These are phyloP conservation scores for Elsinoe fawcettii DNA, from an alignment of 2,329 filamentous ascomycete genomes.

Conservation along the genomic window DNA sequence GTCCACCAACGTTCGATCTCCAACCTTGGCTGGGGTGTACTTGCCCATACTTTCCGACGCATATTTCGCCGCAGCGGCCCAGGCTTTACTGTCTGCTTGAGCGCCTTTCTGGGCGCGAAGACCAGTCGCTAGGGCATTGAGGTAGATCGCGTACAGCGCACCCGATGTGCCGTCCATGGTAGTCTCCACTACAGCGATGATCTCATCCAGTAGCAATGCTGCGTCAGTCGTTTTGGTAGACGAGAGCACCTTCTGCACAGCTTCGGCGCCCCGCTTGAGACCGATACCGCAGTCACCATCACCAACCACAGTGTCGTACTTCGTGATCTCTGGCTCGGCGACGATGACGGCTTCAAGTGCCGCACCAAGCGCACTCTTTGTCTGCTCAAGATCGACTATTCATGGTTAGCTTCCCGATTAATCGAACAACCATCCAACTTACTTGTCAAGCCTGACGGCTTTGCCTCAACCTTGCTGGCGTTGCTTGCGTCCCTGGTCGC, in stretches of 20 bases:
- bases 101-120: constrained; percentile 46
- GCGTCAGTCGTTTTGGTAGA: constrained; percentile 46
- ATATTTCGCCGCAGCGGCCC: constrained; percentile 61
- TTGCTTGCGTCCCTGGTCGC: constrained; percentile 32
- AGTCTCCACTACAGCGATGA: constrained; percentile 57
- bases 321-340: constrained; percentile 58
- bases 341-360: constrained; percentile 56
- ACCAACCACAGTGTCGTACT: constrained; percentile 71
- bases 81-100: constrained; percentile 39
- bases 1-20: constrained; percentile 86
- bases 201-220: constrained; percentile 51
- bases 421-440: constrained; percentile 22
- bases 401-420: constrained; percentile 6
- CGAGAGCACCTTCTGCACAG: constrained; percentile 37
- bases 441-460: constrained; percentile 48
- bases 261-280: constrained; percentile 78
- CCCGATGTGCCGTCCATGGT: constrained; percentile 69
- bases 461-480: constrained; percentile 32
- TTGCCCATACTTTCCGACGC: constrained; percentile 63
- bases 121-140: constrained; percentile 74
- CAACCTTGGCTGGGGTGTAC: constrained; percentile 84
- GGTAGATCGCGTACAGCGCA: constrained; percentile 79
- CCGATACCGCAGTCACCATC: constrained; percentile 88
- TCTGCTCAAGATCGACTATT: constrained; percentile 43
- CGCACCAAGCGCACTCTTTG: constrained; percentile 46